Evolutionary conservation across 2,329 filamentous ascomycete species (phyloP).

Genomic region (Colletotrichum aenigma): DNA sequence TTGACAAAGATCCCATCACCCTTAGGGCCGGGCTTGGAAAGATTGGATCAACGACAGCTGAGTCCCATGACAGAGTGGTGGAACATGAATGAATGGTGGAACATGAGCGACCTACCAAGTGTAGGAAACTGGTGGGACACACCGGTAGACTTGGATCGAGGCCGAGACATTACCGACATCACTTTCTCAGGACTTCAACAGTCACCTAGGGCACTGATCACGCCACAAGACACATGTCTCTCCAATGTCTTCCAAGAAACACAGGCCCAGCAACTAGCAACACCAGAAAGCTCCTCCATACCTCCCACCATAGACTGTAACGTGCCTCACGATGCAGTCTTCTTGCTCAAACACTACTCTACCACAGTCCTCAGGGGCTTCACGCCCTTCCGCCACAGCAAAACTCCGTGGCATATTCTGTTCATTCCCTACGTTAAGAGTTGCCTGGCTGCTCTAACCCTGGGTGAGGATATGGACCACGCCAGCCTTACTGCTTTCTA

Average conservation of each 20-base stretch:
- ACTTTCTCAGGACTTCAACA: not conserved
- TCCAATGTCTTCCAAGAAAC: not conserved
- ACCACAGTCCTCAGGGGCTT: constrained; percentile 37
- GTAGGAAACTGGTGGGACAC: not conserved
- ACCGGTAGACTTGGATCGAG: not conserved
- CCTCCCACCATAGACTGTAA: not conserved
- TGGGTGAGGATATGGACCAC: constrained; percentile 36
- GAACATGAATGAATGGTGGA: constrained; percentile 1
- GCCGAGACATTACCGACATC: not conserved
- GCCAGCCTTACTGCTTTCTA: constrained; percentile 40
- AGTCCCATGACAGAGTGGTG: not conserved
- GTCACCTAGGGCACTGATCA: not conserved
- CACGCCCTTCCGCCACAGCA: constrained; percentile 39
- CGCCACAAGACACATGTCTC: not conserved
- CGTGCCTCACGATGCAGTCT: constrained; percentile 33
- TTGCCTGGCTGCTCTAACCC: constrained; percentile 37
- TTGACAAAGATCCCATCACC: not conserved
- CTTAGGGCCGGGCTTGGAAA: not conserved
- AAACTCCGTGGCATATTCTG: constrained; percentile 44
- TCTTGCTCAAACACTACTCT: constrained; percentile 41
- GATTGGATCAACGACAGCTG: not conserved
- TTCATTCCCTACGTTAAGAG: constrained; percentile 40
- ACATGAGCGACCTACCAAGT: not conserved
- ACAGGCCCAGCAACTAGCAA: not conserved
- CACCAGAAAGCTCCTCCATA: not conserved